Conservation (phyloP, 2,329 filamentous ascomycete genomes). For the Paecilomyces dactylethromorphus region DNA sequence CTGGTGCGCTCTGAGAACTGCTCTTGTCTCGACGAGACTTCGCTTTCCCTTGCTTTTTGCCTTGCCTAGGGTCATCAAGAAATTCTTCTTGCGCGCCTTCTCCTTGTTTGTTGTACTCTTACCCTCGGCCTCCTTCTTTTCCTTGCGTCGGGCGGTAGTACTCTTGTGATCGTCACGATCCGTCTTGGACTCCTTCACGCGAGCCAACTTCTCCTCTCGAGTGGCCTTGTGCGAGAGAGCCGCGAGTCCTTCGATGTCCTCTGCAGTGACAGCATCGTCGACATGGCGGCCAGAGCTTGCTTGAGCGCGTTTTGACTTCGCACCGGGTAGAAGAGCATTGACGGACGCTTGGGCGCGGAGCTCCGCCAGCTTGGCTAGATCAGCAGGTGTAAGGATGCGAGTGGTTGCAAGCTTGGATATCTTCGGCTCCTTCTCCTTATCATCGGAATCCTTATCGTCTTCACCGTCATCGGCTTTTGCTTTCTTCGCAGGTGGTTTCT, state of each 20-base stretch:
- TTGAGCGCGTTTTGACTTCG: conserved; percentile 40
- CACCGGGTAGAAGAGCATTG: conserved; percentile 51
- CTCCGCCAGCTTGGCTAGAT: conserved; percentile 90
- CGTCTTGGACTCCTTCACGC: conserved; percentile 75
- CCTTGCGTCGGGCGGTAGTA: conserved; percentile 74
- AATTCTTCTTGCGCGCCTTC: conserved; percentile 96
- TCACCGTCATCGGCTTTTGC: conserved; percentile 44
- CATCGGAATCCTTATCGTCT: conserved; percentile 24
- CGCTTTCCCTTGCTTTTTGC: conserved; percentile 93
- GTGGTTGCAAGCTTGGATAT: conserved; percentile 71
- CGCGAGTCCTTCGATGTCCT: conserved; percentile 82
- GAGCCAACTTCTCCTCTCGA: conserved; percentile 80
- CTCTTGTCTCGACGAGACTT: conserved; percentile 78
- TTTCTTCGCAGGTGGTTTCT: conserved; percentile 57
- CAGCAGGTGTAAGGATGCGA: conserved; percentile 88
- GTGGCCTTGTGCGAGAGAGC: conserved; percentile 67
- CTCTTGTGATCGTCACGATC: conserved; percentile 75
- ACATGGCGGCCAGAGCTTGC: conserved; percentile 55
- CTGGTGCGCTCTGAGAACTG: conserved; percentile 73
- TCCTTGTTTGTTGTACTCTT: conserved; percentile 98
- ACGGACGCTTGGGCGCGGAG: conserved; percentile 69
- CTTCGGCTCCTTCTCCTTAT: conserved; percentile 19
- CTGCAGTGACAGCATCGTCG: conserved; percentile 85
- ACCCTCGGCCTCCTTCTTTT: conserved; percentile 79
- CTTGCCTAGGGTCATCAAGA: conserved; percentile 96